phyloP scores from a whole-genome alignment of 2,329 filamentous ascomycete species.

The Cadophora luteo-olivacea region DNA sequence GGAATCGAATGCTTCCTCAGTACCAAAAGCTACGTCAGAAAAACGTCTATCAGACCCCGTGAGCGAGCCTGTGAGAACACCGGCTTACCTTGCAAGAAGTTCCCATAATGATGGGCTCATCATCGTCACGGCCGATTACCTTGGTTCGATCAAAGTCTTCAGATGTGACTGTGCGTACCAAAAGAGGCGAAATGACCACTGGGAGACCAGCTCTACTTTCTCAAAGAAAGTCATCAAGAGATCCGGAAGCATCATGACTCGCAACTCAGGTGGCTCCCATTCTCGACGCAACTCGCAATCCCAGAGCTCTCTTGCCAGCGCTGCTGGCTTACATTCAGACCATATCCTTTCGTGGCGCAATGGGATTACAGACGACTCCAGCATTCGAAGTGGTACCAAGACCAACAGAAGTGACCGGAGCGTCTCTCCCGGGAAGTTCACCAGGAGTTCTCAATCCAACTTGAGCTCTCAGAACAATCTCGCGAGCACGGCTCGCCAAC shows the following conservation, averaged over 20 bases:
- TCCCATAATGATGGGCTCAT: constrained; percentile 85
- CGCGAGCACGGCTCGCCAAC: constrained; percentile 40
- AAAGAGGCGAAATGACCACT: constrained; percentile 78
- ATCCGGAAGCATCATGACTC: constrained; percentile 49
- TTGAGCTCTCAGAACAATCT: constrained; percentile 38
- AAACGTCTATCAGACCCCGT: constrained; percentile 39
- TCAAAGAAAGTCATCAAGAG: constrained; percentile 52
- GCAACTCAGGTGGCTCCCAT: constrained; percentile 52
- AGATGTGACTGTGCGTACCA: constrained; percentile 82
- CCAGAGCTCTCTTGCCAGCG: constrained; percentile 40
- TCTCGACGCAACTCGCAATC: constrained; percentile 53
- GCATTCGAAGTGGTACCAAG: constrained; percentile 46
- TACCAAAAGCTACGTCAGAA: constrained; percentile 37
- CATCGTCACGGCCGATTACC: constrained; percentile 87
- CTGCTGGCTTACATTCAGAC: constrained; percentile 58
- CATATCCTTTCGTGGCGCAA: constrained; percentile 91
- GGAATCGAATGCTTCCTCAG: constrained; percentile 62
- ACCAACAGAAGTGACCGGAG: constrained; percentile 60
- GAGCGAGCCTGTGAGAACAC: constrained; percentile 65
- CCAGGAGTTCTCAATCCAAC: constrained; percentile 42
- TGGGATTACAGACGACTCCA: constrained; percentile 57
- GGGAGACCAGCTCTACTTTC: constrained; percentile 80
- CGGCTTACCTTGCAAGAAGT: constrained; percentile 78
- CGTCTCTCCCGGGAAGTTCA: constrained; percentile 54
- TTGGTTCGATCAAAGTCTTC: constrained; percentile 91